phyloP scores from a whole-genome alignment of 1,284 basidiomycete genomes.

The Xerocomus nothofagi region DNA sequence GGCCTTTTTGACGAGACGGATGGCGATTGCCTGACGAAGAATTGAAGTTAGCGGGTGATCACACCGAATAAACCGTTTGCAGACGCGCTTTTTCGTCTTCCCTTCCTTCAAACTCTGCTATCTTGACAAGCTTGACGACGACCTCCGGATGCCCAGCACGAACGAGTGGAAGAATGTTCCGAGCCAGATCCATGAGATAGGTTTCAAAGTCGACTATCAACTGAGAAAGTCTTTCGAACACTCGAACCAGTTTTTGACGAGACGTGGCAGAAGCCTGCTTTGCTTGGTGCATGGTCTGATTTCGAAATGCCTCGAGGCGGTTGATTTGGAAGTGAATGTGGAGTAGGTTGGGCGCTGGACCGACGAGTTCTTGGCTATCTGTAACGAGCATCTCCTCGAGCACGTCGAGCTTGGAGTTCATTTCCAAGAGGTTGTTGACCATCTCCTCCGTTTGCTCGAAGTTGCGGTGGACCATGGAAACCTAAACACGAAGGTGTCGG shows the following conservation, averaged over 20 bases:
- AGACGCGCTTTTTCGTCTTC: slow-evolving; percentile 88
- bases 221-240: slow-evolving; percentile 88
- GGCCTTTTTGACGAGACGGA: slow-evolving; percentile 91
- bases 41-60: neutral
- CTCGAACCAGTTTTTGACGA: slow-evolving; percentile 67
- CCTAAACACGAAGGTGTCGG: slow-evolving; percentile 46
- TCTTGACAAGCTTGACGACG: slow-evolving; percentile 90
- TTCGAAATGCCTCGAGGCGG: slow-evolving; percentile 90
- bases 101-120: slow-evolving; percentile 89
- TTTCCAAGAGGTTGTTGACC: slow-evolving; percentile 88
- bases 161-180: slow-evolving; percentile 78
- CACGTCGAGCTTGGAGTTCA: slow-evolving; percentile 81
- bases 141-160: slow-evolving; percentile 81
- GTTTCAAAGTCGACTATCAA: slow-evolving; percentile 85
- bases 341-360: slow-evolving; percentile 85
- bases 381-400: slow-evolving; percentile 78
- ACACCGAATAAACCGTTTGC: neutral
- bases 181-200: slow-evolving; percentile 80
- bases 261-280: slow-evolving; percentile 78
- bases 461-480: slow-evolving; percentile 94
- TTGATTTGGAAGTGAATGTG: slow-evolving; percentile 88
- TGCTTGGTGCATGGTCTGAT: slow-evolving; percentile 90
- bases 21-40: slow-evolving; percentile 78
- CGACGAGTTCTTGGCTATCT: slow-evolving; percentile 74
- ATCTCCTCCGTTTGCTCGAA: slow-evolving; percentile 95